phyloP scores from a whole-genome alignment of 192 early-diverging fungal species.

The Powellomyces hirtus region DNA sequence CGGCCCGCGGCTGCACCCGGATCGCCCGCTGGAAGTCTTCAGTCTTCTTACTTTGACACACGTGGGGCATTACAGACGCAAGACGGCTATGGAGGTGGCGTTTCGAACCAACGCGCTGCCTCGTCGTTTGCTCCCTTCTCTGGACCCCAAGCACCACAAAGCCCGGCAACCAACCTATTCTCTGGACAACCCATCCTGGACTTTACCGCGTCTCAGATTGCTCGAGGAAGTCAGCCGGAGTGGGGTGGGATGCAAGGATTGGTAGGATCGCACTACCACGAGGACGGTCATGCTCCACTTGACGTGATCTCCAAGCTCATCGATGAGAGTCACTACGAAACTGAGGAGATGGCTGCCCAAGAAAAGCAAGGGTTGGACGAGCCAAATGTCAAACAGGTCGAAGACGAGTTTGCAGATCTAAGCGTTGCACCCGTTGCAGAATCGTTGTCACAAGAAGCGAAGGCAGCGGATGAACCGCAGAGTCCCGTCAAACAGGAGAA shows the following conservation, averaged over 20 bases:
- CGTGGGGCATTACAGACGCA: not conserved
- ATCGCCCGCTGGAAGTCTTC: conserved; percentile 12
- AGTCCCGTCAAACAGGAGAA: not conserved
- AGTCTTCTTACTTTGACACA: conserved; percentile 25
- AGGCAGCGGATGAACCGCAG: not conserved
- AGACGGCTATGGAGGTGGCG: not conserved
- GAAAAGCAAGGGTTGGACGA: not conserved
- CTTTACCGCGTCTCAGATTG: not conserved
- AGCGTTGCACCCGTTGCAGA: not conserved
- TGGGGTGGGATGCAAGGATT: conserved; percentile 9
- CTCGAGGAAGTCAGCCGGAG: not conserved
- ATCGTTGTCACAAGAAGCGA: not conserved
- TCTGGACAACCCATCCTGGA: conserved; percentile 19
- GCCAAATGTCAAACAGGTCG: not conserved
- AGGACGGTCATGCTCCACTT: conserved; percentile 15
- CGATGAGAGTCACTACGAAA: conserved; percentile 15
- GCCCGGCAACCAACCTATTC: conserved; percentile 20
- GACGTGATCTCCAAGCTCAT: conserved; percentile 26
- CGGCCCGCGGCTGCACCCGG: conserved; percentile 2
- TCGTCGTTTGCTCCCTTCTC: conserved; percentile 8
- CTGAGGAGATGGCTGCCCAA: not conserved
- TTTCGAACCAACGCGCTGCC: not conserved
- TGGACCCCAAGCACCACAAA: conserved; percentile 6
- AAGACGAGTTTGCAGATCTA: not conserved
- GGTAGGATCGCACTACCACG: not conserved